These are phyloP conservation scores for Dictyostelium intermedium DNA, from an alignment of 78 protist species.

Conservation along the genomic window DNA sequence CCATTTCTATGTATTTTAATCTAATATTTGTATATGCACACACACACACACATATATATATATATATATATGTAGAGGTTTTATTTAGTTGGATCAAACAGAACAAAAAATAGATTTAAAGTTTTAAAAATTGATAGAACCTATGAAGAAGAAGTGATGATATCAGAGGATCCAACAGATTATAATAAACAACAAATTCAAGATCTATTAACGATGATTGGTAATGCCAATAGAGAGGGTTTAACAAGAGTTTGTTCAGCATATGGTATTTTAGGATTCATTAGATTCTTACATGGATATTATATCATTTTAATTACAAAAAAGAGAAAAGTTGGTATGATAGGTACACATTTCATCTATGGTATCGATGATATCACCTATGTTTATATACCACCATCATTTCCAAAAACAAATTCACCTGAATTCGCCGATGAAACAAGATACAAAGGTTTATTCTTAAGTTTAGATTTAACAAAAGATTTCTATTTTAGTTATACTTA, in stretches of 20 bases:
- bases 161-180: slow-evolving; percentile 80
- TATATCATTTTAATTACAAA: slow-evolving; percentile 91
- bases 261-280: slow-evolving; percentile 87
- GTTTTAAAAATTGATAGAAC: slow-evolving; percentile 86
- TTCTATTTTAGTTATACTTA: slow-evolving; percentile 94
- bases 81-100: slow-evolving; percentile 86
- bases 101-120: slow-evolving; percentile 39
- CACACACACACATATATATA: background rate
- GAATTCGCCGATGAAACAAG: slow-evolving; percentile 68
- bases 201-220: slow-evolving; percentile 73
- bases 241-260: slow-evolving; percentile 47
- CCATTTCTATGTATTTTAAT: too few species aligned
- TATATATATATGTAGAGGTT: slow-evolving; percentile 53
- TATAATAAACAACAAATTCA: slow-evolving; percentile 77
- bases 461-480: slow-evolving; percentile 88
- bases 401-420: slow-evolving; percentile 40
- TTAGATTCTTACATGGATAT: slow-evolving; percentile 91
- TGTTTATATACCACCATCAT: slow-evolving; percentile 59
- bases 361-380: slow-evolving; percentile 80
- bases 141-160: slow-evolving; percentile 31
- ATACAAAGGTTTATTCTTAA: slow-evolving; percentile 77
- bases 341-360: slow-evolving; percentile 90
- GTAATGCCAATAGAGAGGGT: slow-evolving; percentile 70
- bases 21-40: too few species aligned
- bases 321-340: slow-evolving; percentile 84